Base-by-base conservation (phyloP, 805 yeast genomes). In the Brettanomyces naardenensis region DNA sequence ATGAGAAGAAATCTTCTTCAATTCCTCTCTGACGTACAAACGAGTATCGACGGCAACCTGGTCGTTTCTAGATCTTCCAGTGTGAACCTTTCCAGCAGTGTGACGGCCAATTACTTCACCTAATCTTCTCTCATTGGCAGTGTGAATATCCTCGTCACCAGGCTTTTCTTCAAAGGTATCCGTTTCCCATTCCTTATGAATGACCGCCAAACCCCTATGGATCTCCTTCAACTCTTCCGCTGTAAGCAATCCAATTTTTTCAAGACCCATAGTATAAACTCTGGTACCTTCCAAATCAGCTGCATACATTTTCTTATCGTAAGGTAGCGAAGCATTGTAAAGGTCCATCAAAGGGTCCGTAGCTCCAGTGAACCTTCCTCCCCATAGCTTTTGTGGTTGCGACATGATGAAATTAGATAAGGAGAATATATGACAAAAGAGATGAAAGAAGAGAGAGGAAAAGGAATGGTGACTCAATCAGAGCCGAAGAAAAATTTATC, bases 1-100 rank as follows among this genome's bases (percentile, higher is more conserved):
- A 40, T 74, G 65, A 14, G 66, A 66, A 3, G 75, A 65, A 37
- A 86, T 58, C 52, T 80, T 69, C n/a, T 65, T 70, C 45, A 92
- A 66, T 46, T 78, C 74, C 51, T 80, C 89, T 53, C 96, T 80
- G 39, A 92, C 96, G 49, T 75, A 90, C 20, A 92, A 76, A 62
- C 99, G 75, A 95, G 92, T 86, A 58, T 92, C 98, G n/a, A 97
- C 90, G 33, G 96, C 98, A 36, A 89, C 97, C 68, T 92, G 99
- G 61, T 92, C 99, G 56, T 92, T 92, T 72, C 99, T 80, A 33
- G 95, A 85, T 58, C 99, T 78, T 44, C 99, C 99, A n/a, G 99
- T 92, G 61, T 92, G 99, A 22, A 92, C 97, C 54, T 92, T 92
- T 29, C 99, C 99, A 13, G 97, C 85, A 57, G 92, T 90, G 39